Conservation (phyloP, 306 rosid genomes). For the Fagus crenata region DNA sequence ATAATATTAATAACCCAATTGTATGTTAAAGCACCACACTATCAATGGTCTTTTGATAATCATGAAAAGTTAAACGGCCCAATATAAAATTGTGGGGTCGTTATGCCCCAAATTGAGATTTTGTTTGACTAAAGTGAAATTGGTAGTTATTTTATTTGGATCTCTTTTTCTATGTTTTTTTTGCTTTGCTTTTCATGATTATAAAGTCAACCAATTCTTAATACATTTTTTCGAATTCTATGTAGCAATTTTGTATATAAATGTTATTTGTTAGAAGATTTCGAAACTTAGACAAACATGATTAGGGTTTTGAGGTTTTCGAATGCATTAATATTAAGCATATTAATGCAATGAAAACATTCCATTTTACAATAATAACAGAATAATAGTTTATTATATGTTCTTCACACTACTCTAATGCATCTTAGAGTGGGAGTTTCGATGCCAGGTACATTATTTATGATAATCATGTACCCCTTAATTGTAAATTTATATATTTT, state of each 20-base stretch:
- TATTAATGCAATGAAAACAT: neutral
- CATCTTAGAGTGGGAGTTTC: too few relatives aligned
- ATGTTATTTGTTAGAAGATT: constrained; percentile 3
- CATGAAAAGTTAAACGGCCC: constrained; percentile 14
- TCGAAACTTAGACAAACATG: neutral
- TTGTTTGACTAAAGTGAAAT: constrained; percentile 23
- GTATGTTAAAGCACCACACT: constrained; percentile 13
- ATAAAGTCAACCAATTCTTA: constrained; percentile 34
- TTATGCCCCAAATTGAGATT: constrained; percentile 26
- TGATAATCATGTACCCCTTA: too few relatives aligned
- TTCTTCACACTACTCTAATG: too few relatives aligned
- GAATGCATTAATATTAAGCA: neutral
- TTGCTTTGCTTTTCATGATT: constrained; percentile 26
- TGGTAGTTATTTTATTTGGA: neutral
- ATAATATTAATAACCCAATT: neutral
- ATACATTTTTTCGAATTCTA: constrained; percentile 1
- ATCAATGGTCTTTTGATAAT: constrained; percentile 25
- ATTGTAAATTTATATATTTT: too few relatives aligned
- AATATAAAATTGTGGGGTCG: constrained; percentile 27
- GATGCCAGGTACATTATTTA: too few relatives aligned
- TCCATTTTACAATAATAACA: neutral
- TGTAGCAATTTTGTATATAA: constrained; percentile 1
- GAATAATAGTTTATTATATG: neutral
- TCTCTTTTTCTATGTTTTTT: constrained; percentile 11
- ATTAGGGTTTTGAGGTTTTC: neutral